phyloP scores from a whole-genome alignment of 2,329 filamentous ascomycete genomes.

The Parastagonospora avenae region DNA sequence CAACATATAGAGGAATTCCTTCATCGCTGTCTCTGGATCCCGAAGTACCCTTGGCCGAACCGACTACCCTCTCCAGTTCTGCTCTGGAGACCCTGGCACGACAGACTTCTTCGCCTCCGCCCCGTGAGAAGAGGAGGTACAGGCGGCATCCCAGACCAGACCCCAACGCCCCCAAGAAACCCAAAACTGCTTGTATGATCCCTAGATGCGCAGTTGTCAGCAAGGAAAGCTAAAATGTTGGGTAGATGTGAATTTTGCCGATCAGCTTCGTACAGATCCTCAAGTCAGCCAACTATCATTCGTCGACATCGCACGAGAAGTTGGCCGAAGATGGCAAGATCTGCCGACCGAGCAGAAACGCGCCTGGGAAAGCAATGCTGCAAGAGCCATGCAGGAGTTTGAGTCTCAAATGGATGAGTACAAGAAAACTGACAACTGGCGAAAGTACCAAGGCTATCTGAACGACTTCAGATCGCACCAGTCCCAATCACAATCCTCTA shows the following conservation, averaged over 20 bases:
- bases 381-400: conserved; percentile 46
- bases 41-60: conserved; percentile 22
- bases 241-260: conserved; percentile 49
- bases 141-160: conserved; percentile 46
- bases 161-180: conserved; percentile 46
- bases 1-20: conserved; percentile 41
- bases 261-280: conserved; percentile 45
- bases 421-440: conserved; percentile 45
- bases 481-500: conserved; percentile 8
- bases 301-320: conserved; percentile 46
- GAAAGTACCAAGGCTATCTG: conserved; percentile 44
- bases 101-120: conserved; percentile 27
- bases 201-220: not conserved
- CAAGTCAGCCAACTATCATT: conserved; percentile 44
- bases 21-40: conserved; percentile 32
- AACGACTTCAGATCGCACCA: conserved; percentile 43
- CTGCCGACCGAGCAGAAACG: conserved; percentile 44
- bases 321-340: conserved; percentile 46
- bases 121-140: conserved; percentile 45
- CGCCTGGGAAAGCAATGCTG: conserved; percentile 46
- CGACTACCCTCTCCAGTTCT: conserved; percentile 33
- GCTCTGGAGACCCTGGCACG: conserved; percentile 34
- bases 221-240: conserved; percentile 11
- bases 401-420: conserved; percentile 48
- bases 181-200: conserved; percentile 47